These are phyloP conservation scores for Tagetes erecta DNA, from an alignment of 129 eudicot genomes.

Conservation along the genomic window DNA sequence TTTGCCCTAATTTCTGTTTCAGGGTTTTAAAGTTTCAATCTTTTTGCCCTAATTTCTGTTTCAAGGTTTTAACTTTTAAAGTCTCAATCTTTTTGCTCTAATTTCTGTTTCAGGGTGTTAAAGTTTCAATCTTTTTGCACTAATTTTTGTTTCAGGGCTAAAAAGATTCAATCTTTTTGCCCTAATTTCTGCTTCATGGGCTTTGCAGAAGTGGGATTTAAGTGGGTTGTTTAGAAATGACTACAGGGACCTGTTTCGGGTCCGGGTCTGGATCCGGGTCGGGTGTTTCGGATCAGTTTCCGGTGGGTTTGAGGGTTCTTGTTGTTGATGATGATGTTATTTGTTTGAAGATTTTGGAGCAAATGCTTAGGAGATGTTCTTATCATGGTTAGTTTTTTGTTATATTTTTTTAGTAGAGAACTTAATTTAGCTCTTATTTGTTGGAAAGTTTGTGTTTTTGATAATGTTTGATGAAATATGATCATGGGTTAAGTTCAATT, in stretches of 20 bases:
- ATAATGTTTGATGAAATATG: background rate
- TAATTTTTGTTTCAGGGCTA: too few species aligned
- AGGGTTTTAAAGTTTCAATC: too few species aligned
- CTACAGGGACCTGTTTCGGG: conserved; percentile 33
- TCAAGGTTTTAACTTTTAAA: too few species aligned
- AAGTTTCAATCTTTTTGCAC: too few species aligned
- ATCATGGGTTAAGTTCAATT: conserved; percentile 1
- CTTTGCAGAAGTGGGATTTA: background rate
- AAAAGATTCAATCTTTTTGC: too few species aligned
- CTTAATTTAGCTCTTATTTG: background rate
- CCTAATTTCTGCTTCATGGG: conserved; percentile 18
- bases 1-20: too few species aligned
- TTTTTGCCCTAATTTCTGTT: too few species aligned
- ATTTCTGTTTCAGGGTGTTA: too few species aligned
- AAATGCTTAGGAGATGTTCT: conserved; percentile 67
- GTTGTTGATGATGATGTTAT: conserved; percentile 73
- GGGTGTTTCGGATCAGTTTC: conserved; percentile 56
- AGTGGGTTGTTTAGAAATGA: conserved; percentile 25
- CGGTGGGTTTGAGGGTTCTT: conserved; percentile 73
- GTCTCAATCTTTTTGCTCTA: too few species aligned
- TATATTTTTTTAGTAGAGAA: background rate
- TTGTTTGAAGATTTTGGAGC: conserved; percentile 65
- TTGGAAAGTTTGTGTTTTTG: conserved; percentile 5
- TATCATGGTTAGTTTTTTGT: conserved; percentile 44
- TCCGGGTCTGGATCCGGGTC: conserved; percentile 24